These are phyloP conservation scores for Colletotrichum sp. DNA, from an alignment of 2,329 filamentous ascomycete species.

Conservation along the genomic window DNA sequence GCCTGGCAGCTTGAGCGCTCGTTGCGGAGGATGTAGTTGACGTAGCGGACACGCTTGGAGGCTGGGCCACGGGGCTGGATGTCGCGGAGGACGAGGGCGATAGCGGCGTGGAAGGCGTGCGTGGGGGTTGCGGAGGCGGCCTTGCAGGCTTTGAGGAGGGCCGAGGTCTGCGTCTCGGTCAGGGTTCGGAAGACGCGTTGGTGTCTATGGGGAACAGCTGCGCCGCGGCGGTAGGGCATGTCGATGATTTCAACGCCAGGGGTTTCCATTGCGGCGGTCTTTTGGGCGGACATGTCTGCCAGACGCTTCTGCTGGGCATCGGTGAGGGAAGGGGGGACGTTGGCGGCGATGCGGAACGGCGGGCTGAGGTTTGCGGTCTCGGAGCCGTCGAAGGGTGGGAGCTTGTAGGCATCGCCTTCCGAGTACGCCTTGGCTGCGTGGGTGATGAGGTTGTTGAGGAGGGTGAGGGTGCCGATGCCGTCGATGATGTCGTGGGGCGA, in stretches of 20 bases:
- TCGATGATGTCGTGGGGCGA: conserved; percentile 45
- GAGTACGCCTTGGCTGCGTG: conserved; percentile 28
- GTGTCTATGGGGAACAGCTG: conserved; percentile 24
- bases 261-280: not conserved
- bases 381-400: conserved; percentile 24
- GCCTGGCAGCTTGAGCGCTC: conserved; percentile 28
- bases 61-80: conserved; percentile 9
- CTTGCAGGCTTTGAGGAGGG: conserved; percentile 26
- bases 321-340: conserved; percentile 17
- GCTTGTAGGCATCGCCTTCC: not conserved
- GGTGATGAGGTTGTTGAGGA: conserved; percentile 34
- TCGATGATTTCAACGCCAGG: conserved; percentile 7
- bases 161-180: conserved; percentile 13
- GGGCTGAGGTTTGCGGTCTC: conserved; percentile 28
- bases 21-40: conserved; percentile 37
- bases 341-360: conserved; percentile 30
- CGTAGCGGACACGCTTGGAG: conserved; percentile 26
- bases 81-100: conserved; percentile 32
- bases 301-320: conserved; percentile 20
- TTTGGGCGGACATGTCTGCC: conserved; percentile 3
- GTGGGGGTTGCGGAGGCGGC: conserved; percentile 28
- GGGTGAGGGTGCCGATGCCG: conserved; percentile 40
- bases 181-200: conserved; percentile 29
- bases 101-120: conserved; percentile 37
- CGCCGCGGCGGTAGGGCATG: conserved; percentile 26